A percentile compares a stretch with the other conserved stretches of the same genome.
Conservation (phyloP, 352 stramenopile genomes). For the Pythium brachiatum region DNA sequence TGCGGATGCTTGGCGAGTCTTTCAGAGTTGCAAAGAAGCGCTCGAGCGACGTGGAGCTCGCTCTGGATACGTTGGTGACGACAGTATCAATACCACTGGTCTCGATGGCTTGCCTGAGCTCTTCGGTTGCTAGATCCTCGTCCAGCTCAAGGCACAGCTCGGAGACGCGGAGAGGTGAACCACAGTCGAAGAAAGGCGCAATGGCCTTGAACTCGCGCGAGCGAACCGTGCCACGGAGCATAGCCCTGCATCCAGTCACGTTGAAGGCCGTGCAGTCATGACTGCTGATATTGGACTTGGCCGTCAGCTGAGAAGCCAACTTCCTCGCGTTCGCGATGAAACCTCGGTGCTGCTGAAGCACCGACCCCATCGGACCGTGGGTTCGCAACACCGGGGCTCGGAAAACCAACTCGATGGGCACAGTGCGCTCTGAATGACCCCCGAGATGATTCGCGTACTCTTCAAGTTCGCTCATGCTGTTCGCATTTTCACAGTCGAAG, state of each 20-base stretch:
- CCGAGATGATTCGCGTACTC: background rate
- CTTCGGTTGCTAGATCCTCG: background rate
- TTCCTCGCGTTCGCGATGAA: background rate
- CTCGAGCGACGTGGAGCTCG: background rate
- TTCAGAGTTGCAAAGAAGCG: background rate
- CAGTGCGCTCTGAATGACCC: background rate
- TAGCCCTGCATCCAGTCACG: background rate
- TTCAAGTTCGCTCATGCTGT: no score
- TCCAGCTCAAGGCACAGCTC: constrained; percentile 6
- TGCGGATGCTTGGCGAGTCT: background rate
- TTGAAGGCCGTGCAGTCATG: background rate
- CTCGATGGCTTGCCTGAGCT: background rate
- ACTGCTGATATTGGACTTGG: no score
- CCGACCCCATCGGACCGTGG: constrained; percentile 7
- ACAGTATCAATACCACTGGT: background rate
- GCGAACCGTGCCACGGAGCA: constrained; percentile 1
- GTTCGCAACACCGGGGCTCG: constrained; percentile 2
- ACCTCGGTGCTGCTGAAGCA: constrained; percentile 5
- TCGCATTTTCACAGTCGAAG: constrained; percentile 1
- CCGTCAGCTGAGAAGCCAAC: background rate
- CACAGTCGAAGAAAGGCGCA: background rate
- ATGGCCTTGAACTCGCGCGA: background rate
- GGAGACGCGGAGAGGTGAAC: background rate
- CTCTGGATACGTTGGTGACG: constrained; percentile 4
- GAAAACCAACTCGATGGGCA: constrained; percentile 7